A percentile compares a stretch with the other conserved stretches of the same genome.
Conservation (phyloP, 2,329 filamentous ascomycete genomes). For the Pseudocercospora vitis region DNA sequence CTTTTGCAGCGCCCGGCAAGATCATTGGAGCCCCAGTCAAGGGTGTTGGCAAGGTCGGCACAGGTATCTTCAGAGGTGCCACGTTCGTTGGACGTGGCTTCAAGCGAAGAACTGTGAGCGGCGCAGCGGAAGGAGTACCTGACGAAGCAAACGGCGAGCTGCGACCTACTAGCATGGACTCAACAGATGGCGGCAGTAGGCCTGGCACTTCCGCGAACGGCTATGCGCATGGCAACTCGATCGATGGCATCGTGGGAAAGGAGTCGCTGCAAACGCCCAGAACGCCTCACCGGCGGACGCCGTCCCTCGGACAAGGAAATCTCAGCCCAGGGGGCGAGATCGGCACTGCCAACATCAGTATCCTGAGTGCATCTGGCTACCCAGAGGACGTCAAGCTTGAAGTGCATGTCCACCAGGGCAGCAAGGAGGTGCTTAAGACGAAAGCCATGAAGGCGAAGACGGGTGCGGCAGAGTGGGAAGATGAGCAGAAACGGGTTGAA, state of each 20-base stretch:
- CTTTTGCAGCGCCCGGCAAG: constrained; percentile 81
- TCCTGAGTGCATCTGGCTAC: constrained; percentile 77
- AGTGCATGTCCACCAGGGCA: constrained; percentile 44
- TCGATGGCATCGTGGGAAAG: constrained; percentile 26
- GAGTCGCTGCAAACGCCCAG: constrained; percentile 30
- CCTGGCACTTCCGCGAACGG: constrained; percentile 26
- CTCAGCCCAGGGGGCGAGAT: constrained; percentile 49
- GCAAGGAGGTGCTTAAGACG: constrained; percentile 84
- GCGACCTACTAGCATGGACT: constrained; percentile 34
- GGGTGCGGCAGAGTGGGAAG: constrained; percentile 67
- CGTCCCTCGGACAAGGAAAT: constrained; percentile 44
- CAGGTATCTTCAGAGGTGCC: constrained; percentile 82
- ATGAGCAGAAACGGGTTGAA: constrained; percentile 57
- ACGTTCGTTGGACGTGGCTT: constrained; percentile 87
- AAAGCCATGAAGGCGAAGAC: constrained; percentile 77
- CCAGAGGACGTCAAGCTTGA: constrained; percentile 45
- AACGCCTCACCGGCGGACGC: constrained; percentile 48
- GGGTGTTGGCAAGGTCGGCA: constrained; percentile 77
- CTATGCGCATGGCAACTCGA: constrained; percentile 23
- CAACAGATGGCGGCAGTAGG: constrained; percentile 22
- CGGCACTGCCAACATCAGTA: constrained; percentile 76
- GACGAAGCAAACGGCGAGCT: constrained; percentile 28
- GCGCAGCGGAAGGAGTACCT: constrained; percentile 45
- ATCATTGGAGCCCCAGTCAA: constrained; percentile 96
- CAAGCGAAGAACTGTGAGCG: constrained; percentile 65